These are phyloP conservation scores for Beauveria asiatica DNA, from an alignment of 2,329 filamentous ascomycete genomes.

Conservation along the genomic window DNA sequence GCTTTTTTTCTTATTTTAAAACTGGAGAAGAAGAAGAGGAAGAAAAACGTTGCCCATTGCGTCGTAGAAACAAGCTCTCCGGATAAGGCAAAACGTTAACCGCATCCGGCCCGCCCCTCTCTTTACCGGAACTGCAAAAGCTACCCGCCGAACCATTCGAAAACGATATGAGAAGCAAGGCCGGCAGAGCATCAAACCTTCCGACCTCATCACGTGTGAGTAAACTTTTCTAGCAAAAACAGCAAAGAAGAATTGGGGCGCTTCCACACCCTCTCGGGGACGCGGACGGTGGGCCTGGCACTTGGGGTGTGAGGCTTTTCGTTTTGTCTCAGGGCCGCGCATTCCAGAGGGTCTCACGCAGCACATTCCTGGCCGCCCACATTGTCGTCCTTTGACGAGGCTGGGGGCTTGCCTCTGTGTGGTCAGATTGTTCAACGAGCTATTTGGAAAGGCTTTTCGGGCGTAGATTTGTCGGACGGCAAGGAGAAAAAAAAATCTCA, in stretches of 20 bases:
- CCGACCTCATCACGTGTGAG: slow-evolving; percentile 5
- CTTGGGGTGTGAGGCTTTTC: slow-evolving; percentile 15
- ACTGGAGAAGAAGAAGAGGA: too few relatives aligned
- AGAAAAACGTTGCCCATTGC: not conserved
- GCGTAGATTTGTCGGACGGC: not conserved
- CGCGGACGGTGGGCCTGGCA: slow-evolving; percentile 10
- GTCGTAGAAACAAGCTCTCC: not conserved
- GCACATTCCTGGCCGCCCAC: slow-evolving; percentile 13
- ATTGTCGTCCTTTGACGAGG: slow-evolving; percentile 29
- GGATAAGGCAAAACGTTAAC: not conserved
- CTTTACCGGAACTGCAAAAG: not conserved
- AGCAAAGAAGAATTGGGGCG: slow-evolving; percentile 9
- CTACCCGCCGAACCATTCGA: not conserved
- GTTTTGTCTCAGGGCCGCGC: slow-evolving; percentile 28
- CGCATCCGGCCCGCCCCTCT: not conserved
- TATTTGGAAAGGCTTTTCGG: not conserved
- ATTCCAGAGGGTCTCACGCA: slow-evolving; percentile 12
- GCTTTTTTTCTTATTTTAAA: not conserved
- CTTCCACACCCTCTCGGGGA: slow-evolving; percentile 11
- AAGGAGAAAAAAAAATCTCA: not conserved
- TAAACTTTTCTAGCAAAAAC: not conserved
- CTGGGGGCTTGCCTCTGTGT: slow-evolving; percentile 16
- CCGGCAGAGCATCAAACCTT: slow-evolving; percentile 5
- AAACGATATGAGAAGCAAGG: slow-evolving; percentile 1
- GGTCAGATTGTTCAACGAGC: slow-evolving; percentile 4